A percentile compares a stretch with the other conserved stretches of the same genome.
These are phyloP conservation scores for Sclerotinia minor DNA, from an alignment of 2,329 filamentous ascomycete genomes.

Conservation along the genomic window DNA sequence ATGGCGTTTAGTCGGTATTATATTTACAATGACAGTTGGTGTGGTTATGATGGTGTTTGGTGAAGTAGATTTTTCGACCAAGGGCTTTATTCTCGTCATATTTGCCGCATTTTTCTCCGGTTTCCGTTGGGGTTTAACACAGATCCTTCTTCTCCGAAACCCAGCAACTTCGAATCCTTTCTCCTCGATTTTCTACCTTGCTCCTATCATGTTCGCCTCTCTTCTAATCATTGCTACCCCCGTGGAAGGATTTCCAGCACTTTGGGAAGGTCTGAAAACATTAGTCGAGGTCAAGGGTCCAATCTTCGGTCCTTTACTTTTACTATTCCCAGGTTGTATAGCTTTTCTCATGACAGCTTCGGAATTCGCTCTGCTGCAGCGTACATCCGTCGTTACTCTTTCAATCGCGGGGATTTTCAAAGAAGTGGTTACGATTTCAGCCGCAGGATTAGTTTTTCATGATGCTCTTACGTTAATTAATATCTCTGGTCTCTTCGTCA, in stretches of 20 bases:
- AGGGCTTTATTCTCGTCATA: conserved; percentile 91
- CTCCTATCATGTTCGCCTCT: conserved; percentile 90
- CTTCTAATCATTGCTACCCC: conserved; percentile 79
- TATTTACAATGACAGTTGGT: conserved; percentile 85
- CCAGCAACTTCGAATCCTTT: conserved; percentile 96
- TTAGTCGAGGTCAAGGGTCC: conserved; percentile 69
- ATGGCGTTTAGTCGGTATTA: conserved; percentile 81
- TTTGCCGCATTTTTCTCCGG: conserved; percentile 92
- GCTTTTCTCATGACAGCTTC: conserved; percentile 96
- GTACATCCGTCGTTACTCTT: conserved; percentile 92
- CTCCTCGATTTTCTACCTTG: conserved; percentile 95
- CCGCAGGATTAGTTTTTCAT: conserved; percentile 83
- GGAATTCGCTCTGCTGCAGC: conserved; percentile 92
- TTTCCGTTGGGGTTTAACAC: conserved; percentile 97
- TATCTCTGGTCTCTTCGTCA: conserved; percentile 81
- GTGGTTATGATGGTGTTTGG: conserved; percentile 98
- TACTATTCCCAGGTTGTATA: conserved; percentile 86
- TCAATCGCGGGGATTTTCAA: conserved; percentile 99
- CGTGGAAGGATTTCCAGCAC: conserved; percentile 73
- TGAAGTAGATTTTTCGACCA: conserved; percentile 82
- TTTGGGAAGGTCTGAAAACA: conserved; percentile 63
- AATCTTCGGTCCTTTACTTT: conserved; percentile 65
- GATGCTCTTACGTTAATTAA: conserved; percentile 88
- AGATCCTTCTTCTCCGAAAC: conserved; percentile 90
- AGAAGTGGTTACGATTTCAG: conserved; percentile 92